These are phyloP conservation scores for Hymenoscyphus repandus DNA, from an alignment of 2,329 filamentous ascomycete species.

Conservation along the genomic window DNA sequence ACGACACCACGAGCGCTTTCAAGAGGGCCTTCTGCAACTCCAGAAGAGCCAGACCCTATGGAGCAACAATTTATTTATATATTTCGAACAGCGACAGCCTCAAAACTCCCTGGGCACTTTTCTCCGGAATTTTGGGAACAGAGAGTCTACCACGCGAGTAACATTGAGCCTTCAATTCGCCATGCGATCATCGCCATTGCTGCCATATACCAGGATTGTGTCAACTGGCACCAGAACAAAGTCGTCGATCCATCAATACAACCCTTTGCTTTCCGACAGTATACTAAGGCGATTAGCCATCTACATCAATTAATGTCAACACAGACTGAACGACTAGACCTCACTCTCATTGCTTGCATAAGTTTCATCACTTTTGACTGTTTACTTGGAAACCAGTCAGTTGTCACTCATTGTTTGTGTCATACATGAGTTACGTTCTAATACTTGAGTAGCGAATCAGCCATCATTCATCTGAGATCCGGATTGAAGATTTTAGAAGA, in stretches of 20 bases:
- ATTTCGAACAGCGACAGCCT: slow-evolving; percentile 22
- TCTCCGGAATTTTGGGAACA: slow-evolving; percentile 25
- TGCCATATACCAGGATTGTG: slow-evolving; percentile 26
- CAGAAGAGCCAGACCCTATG: slow-evolving; percentile 14
- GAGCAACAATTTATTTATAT: slow-evolving; percentile 22
- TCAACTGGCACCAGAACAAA: slow-evolving; percentile 39
- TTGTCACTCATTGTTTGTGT: neutral
- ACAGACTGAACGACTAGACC: slow-evolving; percentile 19
- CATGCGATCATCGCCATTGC: slow-evolving; percentile 28
- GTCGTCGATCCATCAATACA: slow-evolving; percentile 29
- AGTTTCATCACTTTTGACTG: slow-evolving; percentile 60
- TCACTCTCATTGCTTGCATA: slow-evolving; percentile 56
- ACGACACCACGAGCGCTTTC: slow-evolving; percentile 1
- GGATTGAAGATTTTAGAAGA: slow-evolving; percentile 26
- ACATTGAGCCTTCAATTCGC: slow-evolving; percentile 22
- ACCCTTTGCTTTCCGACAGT: slow-evolving; percentile 51
- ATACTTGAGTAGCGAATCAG: slow-evolving; percentile 16
- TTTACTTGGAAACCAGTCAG: slow-evolving; percentile 25
- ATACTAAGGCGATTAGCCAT: slow-evolving; percentile 47
- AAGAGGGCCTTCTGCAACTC: slow-evolving; percentile 3
- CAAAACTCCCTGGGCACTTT: slow-evolving; percentile 23
- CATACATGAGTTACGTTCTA: slow-evolving; percentile 4
- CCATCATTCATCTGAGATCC: slow-evolving; percentile 27
- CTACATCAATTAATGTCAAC: slow-evolving; percentile 25
- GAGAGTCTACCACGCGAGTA: slow-evolving; percentile 21